Percentiles rank a stretch among this genome's conserved stretches.
Conservation (phyloP, 164 flowering plant species). For the Umbilicus rupestris region DNA sequence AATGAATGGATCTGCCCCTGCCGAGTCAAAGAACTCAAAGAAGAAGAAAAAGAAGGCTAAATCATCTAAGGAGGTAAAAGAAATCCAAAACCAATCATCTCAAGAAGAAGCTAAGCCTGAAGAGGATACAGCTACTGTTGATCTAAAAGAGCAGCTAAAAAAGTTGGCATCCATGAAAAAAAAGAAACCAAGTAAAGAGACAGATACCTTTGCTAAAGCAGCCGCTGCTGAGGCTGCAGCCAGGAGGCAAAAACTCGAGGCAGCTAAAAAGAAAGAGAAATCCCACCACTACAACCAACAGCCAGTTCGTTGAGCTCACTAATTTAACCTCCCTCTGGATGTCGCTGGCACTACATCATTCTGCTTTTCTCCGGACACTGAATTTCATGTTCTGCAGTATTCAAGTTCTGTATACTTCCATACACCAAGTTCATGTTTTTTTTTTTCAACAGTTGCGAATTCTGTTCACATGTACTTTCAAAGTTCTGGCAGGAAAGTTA, state of each 20-base stretch:
- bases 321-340: too few relatives aligned
- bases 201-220: slow-evolving; percentile 73
- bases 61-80: slow-evolving; percentile 44
- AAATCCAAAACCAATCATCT: slow-evolving; percentile 17
- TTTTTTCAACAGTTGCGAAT: background rate
- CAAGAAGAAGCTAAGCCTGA: slow-evolving; percentile 13
- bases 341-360: background rate
- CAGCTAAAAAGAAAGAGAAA: slow-evolving; percentile 93
- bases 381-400: background rate
- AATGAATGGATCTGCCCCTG: slow-evolving; percentile 33
- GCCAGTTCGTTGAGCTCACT: slow-evolving; percentile 37
- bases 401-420: too few relatives aligned
- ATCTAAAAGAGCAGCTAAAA: slow-evolving; percentile 74
- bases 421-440: background rate
- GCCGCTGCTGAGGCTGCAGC: slow-evolving; percentile 77
- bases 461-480: too few relatives aligned
- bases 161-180: slow-evolving; percentile 62
- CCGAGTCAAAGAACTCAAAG: slow-evolving; percentile 62
- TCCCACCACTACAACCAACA: slow-evolving; percentile 63
- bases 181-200: slow-evolving; percentile 73
- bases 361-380: background rate
- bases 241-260: slow-evolving; percentile 73
- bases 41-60: slow-evolving; percentile 96
- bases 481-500: too few relatives aligned
- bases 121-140: slow-evolving; percentile 27